These are phyloP conservation scores for Neurospora sp. DNA, from an alignment of 495 filamentous ascomycete genomes.

Conservation along the genomic window DNA sequence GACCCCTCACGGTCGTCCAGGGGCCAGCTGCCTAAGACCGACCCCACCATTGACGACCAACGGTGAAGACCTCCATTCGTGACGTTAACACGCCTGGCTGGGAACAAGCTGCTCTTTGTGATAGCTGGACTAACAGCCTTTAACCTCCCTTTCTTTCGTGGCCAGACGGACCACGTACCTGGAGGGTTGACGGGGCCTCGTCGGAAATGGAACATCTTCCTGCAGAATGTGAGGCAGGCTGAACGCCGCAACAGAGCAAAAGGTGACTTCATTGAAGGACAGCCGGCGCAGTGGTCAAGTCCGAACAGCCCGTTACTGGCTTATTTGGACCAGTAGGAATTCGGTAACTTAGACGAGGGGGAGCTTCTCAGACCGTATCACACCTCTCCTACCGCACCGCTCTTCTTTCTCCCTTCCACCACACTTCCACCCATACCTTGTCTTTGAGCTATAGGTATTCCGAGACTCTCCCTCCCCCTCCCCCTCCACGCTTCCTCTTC, in stretches of 20 bases:
- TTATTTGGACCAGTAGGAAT: not conserved
- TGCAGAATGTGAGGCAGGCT: not conserved
- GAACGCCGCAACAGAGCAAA: conserved; percentile 1
- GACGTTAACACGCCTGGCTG: conserved; percentile 9
- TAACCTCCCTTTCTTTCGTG: not conserved
- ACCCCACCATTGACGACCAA: conserved; percentile 12
- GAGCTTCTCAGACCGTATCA: conserved; percentile 3
- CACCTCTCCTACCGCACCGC: conserved; percentile 1
- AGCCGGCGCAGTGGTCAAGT: not conserved
- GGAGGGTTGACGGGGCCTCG: not conserved
- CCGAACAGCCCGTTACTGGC: not conserved
- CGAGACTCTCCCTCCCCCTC: not conserved
- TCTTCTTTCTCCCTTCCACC: not conserved
- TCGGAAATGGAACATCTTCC: not conserved
- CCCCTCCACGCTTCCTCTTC: not conserved
- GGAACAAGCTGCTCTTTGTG: conserved; percentile 2
- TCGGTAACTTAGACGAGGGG: not conserved
- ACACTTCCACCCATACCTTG: not conserved
- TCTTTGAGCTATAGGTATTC: not conserved
- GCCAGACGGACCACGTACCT: not conserved
- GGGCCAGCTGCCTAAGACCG: not conserved
- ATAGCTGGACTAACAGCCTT: conserved; percentile 6
- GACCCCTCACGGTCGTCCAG: not conserved
- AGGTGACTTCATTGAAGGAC: conserved; percentile 15
- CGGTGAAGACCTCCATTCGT: not conserved